phyloP scores from a whole-genome alignment of 2,329 filamentous ascomycete genomes.

The Grosmannia huntii region DNA sequence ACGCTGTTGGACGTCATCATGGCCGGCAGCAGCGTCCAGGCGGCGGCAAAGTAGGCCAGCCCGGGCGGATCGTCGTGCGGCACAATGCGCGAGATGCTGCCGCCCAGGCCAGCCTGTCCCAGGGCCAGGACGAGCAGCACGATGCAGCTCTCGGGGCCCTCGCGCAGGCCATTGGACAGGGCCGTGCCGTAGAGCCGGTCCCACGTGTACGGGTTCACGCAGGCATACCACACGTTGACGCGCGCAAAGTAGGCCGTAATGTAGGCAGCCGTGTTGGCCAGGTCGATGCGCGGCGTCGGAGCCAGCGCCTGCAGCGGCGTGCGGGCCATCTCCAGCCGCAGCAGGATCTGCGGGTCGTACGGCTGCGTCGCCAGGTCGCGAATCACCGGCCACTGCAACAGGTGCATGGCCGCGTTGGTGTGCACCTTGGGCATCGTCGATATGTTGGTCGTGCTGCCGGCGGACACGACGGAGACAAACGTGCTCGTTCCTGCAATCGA shows the following conservation, averaged over 20 bases:
- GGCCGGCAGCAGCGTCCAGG: conserved; percentile 63
- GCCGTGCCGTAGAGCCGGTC: conserved; percentile 61
- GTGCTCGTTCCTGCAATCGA: background rate
- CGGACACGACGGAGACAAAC: conserved; percentile 43
- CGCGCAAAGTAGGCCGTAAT: conserved; percentile 69
- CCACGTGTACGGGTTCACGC: conserved; percentile 75
- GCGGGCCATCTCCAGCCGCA: conserved; percentile 69
- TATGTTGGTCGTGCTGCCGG: conserved; percentile 50
- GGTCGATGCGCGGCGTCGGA: conserved; percentile 52
- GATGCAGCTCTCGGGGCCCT: conserved; percentile 71
- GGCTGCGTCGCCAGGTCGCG: conserved; percentile 63
- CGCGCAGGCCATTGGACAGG: conserved; percentile 61
- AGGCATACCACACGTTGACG: conserved; percentile 78
- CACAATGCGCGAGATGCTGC: conserved; percentile 62
- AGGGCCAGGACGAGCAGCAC: conserved; percentile 67
- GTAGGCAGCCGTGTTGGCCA: conserved; percentile 62
- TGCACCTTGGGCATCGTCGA: conserved; percentile 79
- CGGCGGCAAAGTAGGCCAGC: conserved; percentile 66
- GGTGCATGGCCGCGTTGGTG: conserved; percentile 65
- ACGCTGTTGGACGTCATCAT: conserved; percentile 73
- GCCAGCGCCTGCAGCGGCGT: conserved; percentile 59
- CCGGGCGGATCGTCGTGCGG: conserved; percentile 61
- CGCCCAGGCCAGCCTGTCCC: conserved; percentile 61
- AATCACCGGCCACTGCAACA: conserved; percentile 72
- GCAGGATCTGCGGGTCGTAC: conserved; percentile 68